Conservation (phyloP, 495 filamentous ascomycete genomes). For the Aspergillus nanangensis region DNA sequence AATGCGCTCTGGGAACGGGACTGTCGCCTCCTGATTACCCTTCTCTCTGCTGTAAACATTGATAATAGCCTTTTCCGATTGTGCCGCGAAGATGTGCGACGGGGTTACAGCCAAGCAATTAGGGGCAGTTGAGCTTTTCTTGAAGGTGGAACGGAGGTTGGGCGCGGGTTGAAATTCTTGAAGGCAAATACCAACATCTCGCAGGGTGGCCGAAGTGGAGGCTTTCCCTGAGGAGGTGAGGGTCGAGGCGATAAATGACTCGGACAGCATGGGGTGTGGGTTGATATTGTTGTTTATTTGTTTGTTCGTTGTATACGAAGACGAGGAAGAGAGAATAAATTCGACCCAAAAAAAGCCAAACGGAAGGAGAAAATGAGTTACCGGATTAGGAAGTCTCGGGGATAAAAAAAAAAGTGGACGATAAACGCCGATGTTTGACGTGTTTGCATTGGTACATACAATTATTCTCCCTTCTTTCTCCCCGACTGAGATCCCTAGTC, state of each 20-base stretch:
- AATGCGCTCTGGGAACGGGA: conserved; percentile 83
- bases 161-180: conserved; percentile 75
- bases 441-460: conserved; percentile 26
- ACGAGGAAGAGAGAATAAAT: conserved; percentile 6
- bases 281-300: not conserved
- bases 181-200: conserved; percentile 79
- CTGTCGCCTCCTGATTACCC: conserved; percentile 78
- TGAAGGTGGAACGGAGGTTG: conserved; percentile 70
- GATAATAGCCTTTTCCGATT: conserved; percentile 83
- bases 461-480: too few species aligned
- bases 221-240: conserved; percentile 58
- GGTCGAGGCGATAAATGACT: conserved; percentile 75
- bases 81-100: conserved; percentile 85
- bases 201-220: conserved; percentile 59
- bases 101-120: conserved; percentile 78
- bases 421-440: conserved; percentile 29
- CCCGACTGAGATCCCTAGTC: conserved; percentile 10
- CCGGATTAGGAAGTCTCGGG: not conserved
- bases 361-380: too few species aligned
- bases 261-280: conserved; percentile 64
- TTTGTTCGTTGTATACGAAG: too few species aligned
- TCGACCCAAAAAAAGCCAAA: too few species aligned
- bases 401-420: not conserved
- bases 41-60: conserved; percentile 84
- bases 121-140: conserved; percentile 78